Evolutionary conservation across 2,329 filamentous ascomycete genomes (phyloP), one percentile per base, ranked within the genome.

Genomic region (Metarhizium anisopliae): DNA sequence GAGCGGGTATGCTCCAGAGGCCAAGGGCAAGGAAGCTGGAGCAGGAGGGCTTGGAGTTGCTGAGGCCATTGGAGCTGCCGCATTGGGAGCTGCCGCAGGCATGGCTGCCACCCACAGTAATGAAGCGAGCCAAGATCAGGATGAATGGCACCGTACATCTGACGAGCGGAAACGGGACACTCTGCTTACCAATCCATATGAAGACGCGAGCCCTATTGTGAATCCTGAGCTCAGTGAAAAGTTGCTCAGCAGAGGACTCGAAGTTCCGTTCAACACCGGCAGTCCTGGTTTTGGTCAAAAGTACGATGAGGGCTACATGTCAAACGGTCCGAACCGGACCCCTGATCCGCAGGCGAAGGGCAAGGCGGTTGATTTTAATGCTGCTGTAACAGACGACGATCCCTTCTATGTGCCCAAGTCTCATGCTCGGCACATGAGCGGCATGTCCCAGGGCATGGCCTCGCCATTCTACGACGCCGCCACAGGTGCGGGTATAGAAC

Each of bases 401-500:
- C 83, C 86, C 1, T 91, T 91, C 66, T 82, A 82, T 58, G 72
- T 74, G 30, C 71, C 80, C 50, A 78, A 78, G 57, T 73, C 75
- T 49, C 83, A 86, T 60, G 66, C 71, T 40, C 84, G 89, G 52
- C 85, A 94, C 63, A 76, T 92, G 50, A 95, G 90, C 67, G 92
- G 90, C 52, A 87, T 96, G 74, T 96, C 93, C 7, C 90, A 96
- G 66, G 93, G 92, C 50, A 90, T 96, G 81, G 80, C 79, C 3
- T 94, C 91, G 35, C 92, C 93, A 2, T 77, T 97, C 20, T 97
- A 96, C 66, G 94, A 99, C 67, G 85, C 89, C 57, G 82, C 92
- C 3, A 95, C 89, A 1, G 93, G 93, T 53, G 85, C 84, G 59
- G 92, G 91, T 38, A 88, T 96, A 53, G 92, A 97, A 62, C 82